Evolutionary conservation across 306 rosid species (phyloP), one percentile per base, ranked within the genome.

Genomic region (Glycine latifolia): DNA sequence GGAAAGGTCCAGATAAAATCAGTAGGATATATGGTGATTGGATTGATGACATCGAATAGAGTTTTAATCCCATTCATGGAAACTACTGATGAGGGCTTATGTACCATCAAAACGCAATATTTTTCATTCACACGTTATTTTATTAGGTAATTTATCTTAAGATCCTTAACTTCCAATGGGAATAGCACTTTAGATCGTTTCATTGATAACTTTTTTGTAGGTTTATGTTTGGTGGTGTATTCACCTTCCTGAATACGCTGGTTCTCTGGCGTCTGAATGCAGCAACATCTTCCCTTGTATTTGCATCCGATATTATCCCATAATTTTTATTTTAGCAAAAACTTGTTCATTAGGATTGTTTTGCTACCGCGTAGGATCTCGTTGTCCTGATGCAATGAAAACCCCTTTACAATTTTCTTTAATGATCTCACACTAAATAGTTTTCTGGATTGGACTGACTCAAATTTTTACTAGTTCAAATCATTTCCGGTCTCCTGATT

Each of bases 1-100:
- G 99, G 99, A 96, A 93, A 85, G 99, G 99, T 75, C 99, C 99
- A 0, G 99, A 96, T 85, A 96, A 96, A 91, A 96, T 96, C 87
- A 96, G 99, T 86, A 83, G 94, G 90, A 96, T 96, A 88, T 96
- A 96, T 26, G 99, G 99, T 33, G 99, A 96, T 79, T 96, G 99
- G 99, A 92, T 96, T 14, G 99, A 96, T 69, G 98, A 93, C 81
- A 75, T 89, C 12, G 99, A 96, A 88, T 96, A 89, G 87, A 33
- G 48, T 70, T 47, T 26, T 12, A 15, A 83, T 82, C 31, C 31
- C 31, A 26, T 26, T 26, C 31, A 74, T 37, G 73, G 80, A 69
- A 86, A 76, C 71, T 41, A 47, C 82, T 26, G 52, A 52, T 6
- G 17, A 73, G 79, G 61, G 81, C 81, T 74, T 61, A 31, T 75